Evolutionary conservation across 2,329 filamentous ascomycete species (phyloP), one percentile per base, ranked within the genome.

Genomic region (Ophiostoma pallidulum): DNA sequence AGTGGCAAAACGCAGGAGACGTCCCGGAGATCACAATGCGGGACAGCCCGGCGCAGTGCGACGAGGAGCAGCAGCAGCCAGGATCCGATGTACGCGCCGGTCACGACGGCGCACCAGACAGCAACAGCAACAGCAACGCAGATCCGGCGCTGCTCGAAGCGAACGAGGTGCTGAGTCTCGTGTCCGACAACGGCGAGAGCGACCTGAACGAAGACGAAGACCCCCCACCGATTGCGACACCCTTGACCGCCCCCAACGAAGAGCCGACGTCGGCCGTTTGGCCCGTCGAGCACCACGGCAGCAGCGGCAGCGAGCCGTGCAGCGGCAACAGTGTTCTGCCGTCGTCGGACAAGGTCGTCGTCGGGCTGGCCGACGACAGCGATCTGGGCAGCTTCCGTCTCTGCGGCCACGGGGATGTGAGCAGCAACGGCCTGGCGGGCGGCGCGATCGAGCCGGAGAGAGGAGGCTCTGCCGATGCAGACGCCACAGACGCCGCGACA

Each of bases 161-260:
- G 12, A 49, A 45, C 13, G 53, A 55, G 20, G 48, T 50, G 10
- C 52, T 54, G 47, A 54, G 53, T 32, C 51, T 55, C 2, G 53
- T 55, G 26, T 53, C 53, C 1, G 53, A 55, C 50, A 53, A 53
- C n/a, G 53, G 51, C 38, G 51, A 53, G 22, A 51, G 52, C 47
- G 53, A 55, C 16, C 40, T 53, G n/a, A 47, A 49, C 45, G 52
- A 52, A 12, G 48, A 48, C 41, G 52, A 52, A 29, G 52, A 50
- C 12, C 50, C 41, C 1, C 52, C 45, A 19, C 37, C 49, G 2
- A 43, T 54, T 32, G 35, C 49, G n/a, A 54, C 54, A 19, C 54
- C 54, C 1, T 24, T 52, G n/a, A 33, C 47, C 1, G 40, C 36
- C 3, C 24, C 41, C 1, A 39, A 45, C 29, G 50, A 50, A 8